Base-by-base conservation (phyloP, 1,139 yeast species). In the Pichia sp. region DNA sequence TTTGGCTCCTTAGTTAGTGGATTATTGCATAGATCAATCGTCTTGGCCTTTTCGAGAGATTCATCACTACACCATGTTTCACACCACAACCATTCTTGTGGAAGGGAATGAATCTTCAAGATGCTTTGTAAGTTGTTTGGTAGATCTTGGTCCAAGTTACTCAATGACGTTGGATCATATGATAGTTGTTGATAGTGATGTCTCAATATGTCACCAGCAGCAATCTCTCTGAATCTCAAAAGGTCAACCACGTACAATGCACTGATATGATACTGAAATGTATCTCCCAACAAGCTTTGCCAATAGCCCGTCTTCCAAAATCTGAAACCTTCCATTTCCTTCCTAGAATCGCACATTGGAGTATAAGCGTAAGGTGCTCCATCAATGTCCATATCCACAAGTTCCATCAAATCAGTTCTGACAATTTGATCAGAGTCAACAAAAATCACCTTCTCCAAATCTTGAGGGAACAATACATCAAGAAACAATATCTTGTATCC, bases 261-360 rank as follows among this genome's bases (percentile, higher is more conserved):
- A 57, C 94, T 79, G 44, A 86, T 84, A 56, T 86, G 96, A 53
- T 91, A 91, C 43, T 70, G 70, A 28, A 64, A 60, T 21, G 73
- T 71, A 24, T 72, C 77, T 24, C 72, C 69, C 29, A 88, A 62
- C 21, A 73, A 71, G 5, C 67, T 67, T 39, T 74, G 62, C 98
- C 98, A 91, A 56, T 86, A 91, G 0, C 97, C 97, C 45, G 75
- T 74, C 51, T 86, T 81, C 98, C 98, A 91, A 61, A 91, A 91
- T 39, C 94, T 64, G 55, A 70, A 82, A 0, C 93, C 95, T 50
- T 81, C 88, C 79, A 81, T 83, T 47, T 83, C 94, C 22, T 62
- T 58, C 34, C 91, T 66, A 1, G 88, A 77, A 38, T 85, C 94
- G 48, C 95, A 76, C 94, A 85, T 84, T 14, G 94, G 94, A 0